Base-by-base conservation (phyloP, 129 eudicot genomes). In the Oenanthe sinensis region DNA sequence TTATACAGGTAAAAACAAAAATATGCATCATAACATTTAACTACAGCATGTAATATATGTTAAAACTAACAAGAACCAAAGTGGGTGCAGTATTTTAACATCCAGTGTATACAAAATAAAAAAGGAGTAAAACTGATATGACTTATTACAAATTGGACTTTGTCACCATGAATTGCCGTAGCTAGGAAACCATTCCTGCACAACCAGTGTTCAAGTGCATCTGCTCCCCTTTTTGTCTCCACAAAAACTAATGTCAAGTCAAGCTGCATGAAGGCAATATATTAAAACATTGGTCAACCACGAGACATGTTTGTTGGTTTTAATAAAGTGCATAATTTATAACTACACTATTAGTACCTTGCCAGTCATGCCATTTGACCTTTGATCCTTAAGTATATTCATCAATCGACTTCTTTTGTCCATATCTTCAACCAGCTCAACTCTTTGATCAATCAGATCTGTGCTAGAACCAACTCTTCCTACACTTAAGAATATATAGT, bases 401-500 rank as follows among this genome's bases (percentile, higher is more conserved):
- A 85, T 82, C 79, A 92, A 52, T 36, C 55, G 74, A 12, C 71
- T 83, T 39, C 79, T 78, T 77, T 92, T 92, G 75, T 90, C 90
- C 52, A 8, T 54, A 28, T 90, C 96, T 8, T 83, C 82, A 46
- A 92, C 93, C 74, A 74, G 84, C 71, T 88, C 90, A 17, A 92
- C 85, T 72, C 79, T 88, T 76, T 92, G 97, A 28, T n/a, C 72
- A 40, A 92, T 92, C 26, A 92, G 71, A 73, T 87, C 87, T n/a
- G 96, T 88, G 77, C 97, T 92, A 0, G 97, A 92, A 13, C 97
- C 97, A 54, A 92, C 97, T 73, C 85, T 83, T 24, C 97, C 97
- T 10, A 88, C 93, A 44, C 89, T 81, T 2, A 92, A 82, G 79
- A 92, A 92, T n/a, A 92, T 81, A 78, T 92, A 90, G 75, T 87